Evolutionary conservation across 2,329 filamentous ascomycete genomes (phyloP).

Genomic region (Talaromyces sp.): DNA sequence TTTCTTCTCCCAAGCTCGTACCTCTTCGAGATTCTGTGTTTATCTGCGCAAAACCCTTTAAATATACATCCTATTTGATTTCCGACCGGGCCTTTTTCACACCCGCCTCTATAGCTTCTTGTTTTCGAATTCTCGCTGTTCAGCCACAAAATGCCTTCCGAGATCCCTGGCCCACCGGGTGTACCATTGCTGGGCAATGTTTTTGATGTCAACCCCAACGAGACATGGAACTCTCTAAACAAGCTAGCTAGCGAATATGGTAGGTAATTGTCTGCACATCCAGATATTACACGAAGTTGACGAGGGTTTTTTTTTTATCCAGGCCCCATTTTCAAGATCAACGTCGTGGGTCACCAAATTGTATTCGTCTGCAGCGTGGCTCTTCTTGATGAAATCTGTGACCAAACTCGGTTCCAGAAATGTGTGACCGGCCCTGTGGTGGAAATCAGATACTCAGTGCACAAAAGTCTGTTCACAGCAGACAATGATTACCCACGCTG

Average conservation of each 20-base stretch:
- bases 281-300: too few relatives aligned
- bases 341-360: constrained; percentile 47
- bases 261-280: constrained; percentile 8
- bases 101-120: too few relatives aligned
- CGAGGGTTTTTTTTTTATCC: neutral
- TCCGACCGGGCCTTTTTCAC: too few relatives aligned
- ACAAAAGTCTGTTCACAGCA: constrained; percentile 70
- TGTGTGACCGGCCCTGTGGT: constrained; percentile 55
- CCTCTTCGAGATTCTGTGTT: neutral
- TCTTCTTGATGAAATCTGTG: constrained; percentile 66
- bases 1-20: neutral
- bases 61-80: too few relatives aligned
- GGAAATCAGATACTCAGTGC: constrained; percentile 61
- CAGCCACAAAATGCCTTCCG: constrained; percentile 42
- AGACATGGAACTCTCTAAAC: constrained; percentile 55
- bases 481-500: constrained; percentile 56
- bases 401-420: constrained; percentile 64
- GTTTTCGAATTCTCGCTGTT: neutral
- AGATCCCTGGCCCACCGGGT: constrained; percentile 56
- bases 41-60: too few relatives aligned
- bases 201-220: constrained; percentile 52
- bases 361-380: constrained; percentile 58
- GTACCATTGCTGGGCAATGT: constrained; percentile 59
- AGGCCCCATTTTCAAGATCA: constrained; percentile 65
- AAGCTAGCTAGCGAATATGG: constrained; percentile 54